Percentiles rank a stretch among this genome's conserved stretches.
phyloP scores from a whole-genome alignment of 768 basidiomycete species.

The Mycena metata region DNA sequence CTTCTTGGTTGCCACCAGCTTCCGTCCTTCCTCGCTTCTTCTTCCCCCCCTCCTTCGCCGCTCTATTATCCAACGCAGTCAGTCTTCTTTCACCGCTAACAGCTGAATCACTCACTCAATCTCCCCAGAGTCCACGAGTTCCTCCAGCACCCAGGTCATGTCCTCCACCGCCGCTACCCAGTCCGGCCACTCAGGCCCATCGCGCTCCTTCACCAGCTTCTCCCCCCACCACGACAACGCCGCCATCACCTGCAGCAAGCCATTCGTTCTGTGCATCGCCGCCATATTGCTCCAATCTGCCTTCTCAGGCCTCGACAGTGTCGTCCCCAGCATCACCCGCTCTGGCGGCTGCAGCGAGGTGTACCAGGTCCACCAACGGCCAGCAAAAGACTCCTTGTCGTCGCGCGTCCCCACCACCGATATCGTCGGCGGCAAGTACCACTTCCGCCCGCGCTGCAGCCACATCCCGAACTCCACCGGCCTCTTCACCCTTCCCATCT shows the following conservation, averaged over 20 bases:
- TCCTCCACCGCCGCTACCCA: not conserved
- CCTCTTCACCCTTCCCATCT: not conserved
- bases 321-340: not conserved
- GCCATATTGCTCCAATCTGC: constrained; percentile 8
- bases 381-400: not conserved
- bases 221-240: constrained; percentile 19
- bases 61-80: too few relatives aligned
- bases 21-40: too few relatives aligned
- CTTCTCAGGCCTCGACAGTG: not conserved
- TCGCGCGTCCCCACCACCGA: not conserved
- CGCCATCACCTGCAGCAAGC: constrained; percentile 7
- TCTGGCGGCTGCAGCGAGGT: constrained; percentile 3
- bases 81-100: too few relatives aligned
- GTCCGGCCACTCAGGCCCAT: not conserved
- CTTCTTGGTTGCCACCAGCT: too few relatives aligned
- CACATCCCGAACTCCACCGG: not conserved
- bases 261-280: not conserved
- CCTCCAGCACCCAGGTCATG: constrained; percentile 1
- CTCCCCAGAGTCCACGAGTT: not conserved
- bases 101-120: not conserved
- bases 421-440: not conserved
- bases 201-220: not conserved
- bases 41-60: too few relatives aligned
- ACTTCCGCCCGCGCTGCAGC: not conserved
- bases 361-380: not conserved